phyloP scores from a whole-genome alignment of 371 early-diverging fungal species.

The Mortierella sp. region DNA sequence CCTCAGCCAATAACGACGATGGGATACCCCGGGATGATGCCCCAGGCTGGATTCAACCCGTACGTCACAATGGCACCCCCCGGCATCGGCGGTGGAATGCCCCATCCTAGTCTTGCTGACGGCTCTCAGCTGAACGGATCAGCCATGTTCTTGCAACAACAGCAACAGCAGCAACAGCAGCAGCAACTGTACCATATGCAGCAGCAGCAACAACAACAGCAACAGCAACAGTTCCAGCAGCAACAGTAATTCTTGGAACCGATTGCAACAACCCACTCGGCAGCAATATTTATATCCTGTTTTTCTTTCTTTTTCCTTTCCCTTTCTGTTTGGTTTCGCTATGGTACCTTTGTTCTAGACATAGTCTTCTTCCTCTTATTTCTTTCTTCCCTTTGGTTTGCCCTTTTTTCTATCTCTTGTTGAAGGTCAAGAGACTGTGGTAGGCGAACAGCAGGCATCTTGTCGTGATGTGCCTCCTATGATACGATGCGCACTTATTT shows the following conservation, averaged over 20 bases:
- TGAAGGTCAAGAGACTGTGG: not conserved
- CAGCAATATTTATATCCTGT: constrained; percentile 3
- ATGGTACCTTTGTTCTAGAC: not conserved
- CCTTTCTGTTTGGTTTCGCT: not conserved
- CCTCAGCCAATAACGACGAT: constrained; percentile 45
- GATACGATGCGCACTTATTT: too few relatives aligned
- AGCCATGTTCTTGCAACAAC: constrained; percentile 44
- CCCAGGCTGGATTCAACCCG: constrained; percentile 48
- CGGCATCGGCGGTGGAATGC: constrained; percentile 25
- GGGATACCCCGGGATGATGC: constrained; percentile 53
- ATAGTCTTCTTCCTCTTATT: constrained; percentile 9
- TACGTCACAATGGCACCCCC: constrained; percentile 49
- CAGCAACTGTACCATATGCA: constrained; percentile 37
- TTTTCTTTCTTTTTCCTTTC: not conserved
- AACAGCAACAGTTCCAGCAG: constrained; percentile 20
- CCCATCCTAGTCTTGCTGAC: constrained; percentile 29
- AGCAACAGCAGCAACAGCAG: constrained; percentile 41
- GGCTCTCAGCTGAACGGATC: constrained; percentile 30
- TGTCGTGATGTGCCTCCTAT: not conserved
- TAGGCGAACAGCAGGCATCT: not conserved
- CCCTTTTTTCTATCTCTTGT: not conserved
- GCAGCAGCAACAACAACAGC: constrained; percentile 45
- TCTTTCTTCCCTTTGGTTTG: not conserved
- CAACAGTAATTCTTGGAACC: not conserved
- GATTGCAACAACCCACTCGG: not conserved